Evolutionary conservation across 768 basidiomycete genomes (phyloP).

Genomic region (Polyporus arcularius): DNA sequence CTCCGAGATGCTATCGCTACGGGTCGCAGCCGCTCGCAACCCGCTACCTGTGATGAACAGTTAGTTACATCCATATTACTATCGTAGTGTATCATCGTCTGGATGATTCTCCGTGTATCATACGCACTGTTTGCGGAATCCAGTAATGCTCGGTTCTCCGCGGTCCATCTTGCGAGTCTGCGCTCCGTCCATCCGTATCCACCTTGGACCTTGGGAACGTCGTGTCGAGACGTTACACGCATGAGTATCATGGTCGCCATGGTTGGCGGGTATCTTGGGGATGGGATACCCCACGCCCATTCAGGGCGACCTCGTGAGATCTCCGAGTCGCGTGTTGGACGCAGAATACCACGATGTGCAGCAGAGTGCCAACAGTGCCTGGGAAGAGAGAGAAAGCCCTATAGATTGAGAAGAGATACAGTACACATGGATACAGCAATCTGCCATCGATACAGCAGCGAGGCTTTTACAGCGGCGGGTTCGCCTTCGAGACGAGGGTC

Average conservation of each 20-base stretch:
- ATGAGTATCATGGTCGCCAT: background rate
- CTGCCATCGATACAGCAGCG: background rate
- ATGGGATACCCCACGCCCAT: background rate
- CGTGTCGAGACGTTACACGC: background rate
- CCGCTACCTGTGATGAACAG: background rate
- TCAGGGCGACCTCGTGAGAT: background rate
- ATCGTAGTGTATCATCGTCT: conserved; percentile 15
- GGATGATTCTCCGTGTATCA: conserved; percentile 14
- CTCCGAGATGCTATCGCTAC: background rate
- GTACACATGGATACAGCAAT: conserved; percentile 2
- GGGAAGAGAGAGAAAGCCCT: conserved; percentile 4
- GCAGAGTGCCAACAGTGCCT: background rate
- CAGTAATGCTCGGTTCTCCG: conserved; percentile 12
- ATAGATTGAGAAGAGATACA: conserved; percentile 9
- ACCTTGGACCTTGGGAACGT: background rate
- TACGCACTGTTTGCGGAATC: conserved; percentile 11
- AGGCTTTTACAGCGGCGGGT: conserved; percentile 46
- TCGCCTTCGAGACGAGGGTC: conserved; percentile 54
- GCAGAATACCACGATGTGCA: too few relatives aligned
- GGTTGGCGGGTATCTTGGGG: background rate
- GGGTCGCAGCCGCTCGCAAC: background rate
- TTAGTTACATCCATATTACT: background rate
- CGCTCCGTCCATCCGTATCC: background rate
- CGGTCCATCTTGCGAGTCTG: background rate
- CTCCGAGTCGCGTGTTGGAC: background rate